Base-by-base conservation (phyloP, 2,329 filamentous ascomycete species). In the Fusarium cyanostomum region DNA sequence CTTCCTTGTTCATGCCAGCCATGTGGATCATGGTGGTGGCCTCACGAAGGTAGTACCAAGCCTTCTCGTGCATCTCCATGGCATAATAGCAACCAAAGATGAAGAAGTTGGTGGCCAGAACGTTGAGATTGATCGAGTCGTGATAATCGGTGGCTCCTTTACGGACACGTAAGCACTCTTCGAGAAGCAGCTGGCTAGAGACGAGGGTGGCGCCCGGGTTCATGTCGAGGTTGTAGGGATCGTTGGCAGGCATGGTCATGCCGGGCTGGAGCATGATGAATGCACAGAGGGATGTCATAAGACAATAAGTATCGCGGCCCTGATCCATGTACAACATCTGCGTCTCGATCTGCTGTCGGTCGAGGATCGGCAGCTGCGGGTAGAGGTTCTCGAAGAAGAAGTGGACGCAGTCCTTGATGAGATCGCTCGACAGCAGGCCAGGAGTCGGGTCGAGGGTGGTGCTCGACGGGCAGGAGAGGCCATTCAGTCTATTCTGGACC, bases 11-110 rank as follows among this genome's bases (percentile, higher is more conserved):
- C 84, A 89, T 84, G 50, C 81, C 82, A 26, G 80, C 75, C 68
- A 89, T 84, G 67, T 87, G 82, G 26, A 84, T 82, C 74, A 94
- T 81, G 7, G 91, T 93, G 2, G 87, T 89, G 7, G 90, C 89
- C 75, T 95, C 91, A 24, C 91, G 87, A 9, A 94, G 79, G 72
- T 92, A 87, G 71, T 88, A 93, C 91, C 91, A 94, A 2, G 90
- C 91, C 73, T 88, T 88, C 62, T 90, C 87, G 73, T 93, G 89
- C 73, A 88, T 82, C 62, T 92, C 89, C 42, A 92, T 78, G 33
- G 86, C 89, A 59, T 90, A 89, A 73, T 89, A 86, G 56, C 88
- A 89, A 33, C 86, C 89, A 68, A 92, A 93, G 24, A 94, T 74
- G 73, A 94, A 93, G 75, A 91, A 92, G 51, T 89, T 92, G n/a